phyloP scores from a whole-genome alignment of 2,329 filamentous ascomycete species.

The Rhexocercosporidium sp. region DNA sequence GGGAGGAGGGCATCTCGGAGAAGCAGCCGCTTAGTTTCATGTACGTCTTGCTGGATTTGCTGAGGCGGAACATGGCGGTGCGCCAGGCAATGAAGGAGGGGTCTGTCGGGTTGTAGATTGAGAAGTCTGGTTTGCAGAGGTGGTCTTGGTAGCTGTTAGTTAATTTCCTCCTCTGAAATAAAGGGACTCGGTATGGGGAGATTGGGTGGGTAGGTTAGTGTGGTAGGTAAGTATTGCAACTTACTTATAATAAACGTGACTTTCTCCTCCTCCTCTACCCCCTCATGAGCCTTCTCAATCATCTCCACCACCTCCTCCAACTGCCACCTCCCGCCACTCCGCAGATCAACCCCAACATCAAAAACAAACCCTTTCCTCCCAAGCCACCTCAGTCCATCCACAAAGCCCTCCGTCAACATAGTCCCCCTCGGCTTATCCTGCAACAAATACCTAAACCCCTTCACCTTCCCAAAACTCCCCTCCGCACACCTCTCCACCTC shows the following conservation, averaged over 20 bases:
- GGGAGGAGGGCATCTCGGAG: constrained; percentile 70
- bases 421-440: constrained; percentile 75
- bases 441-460: constrained; percentile 82
- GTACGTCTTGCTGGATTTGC: constrained; percentile 69
- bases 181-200: no score
- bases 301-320: constrained; percentile 73
- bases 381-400: constrained; percentile 69
- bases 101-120: constrained; percentile 58
- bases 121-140: constrained; percentile 84
- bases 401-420: constrained; percentile 67
- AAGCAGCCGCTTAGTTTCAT: constrained; percentile 93
- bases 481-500: constrained; percentile 66
- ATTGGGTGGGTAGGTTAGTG: no score
- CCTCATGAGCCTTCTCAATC: constrained; percentile 69
- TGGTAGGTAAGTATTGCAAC: neutral
- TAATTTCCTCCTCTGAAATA: neutral
- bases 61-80: constrained; percentile 69
- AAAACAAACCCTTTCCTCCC: constrained; percentile 71
- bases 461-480: constrained; percentile 66
- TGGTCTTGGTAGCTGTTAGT: constrained; percentile 64
- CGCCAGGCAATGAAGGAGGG: constrained; percentile 69
- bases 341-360: constrained; percentile 83
- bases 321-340: constrained; percentile 76
- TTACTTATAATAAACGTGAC: constrained; percentile 45
- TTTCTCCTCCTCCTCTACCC: constrained; percentile 61